phyloP scores from a whole-genome alignment of 768 basidiomycete genomes.

The Pholiota microspora region DNA sequence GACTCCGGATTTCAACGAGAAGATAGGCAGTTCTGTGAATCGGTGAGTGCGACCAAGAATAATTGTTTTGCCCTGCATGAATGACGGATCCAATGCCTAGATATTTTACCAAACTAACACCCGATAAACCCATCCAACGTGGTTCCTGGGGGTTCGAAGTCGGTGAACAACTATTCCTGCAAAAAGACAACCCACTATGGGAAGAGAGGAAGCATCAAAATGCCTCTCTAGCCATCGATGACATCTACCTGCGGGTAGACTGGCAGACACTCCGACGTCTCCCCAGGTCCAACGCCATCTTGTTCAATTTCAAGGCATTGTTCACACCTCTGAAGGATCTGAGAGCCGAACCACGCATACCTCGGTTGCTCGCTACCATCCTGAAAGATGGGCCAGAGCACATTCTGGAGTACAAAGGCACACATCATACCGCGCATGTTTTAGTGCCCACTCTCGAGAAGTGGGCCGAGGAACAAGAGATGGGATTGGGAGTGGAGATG shows the following conservation, averaged over 20 bases:
- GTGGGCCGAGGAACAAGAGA: conserved; percentile 50
- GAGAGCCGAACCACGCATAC: conserved; percentile 45
- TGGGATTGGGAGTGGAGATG: conserved; percentile 41
- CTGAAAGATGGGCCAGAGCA: conserved; percentile 36
- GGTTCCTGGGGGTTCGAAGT: conserved; percentile 51
- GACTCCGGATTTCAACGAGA: conserved; percentile 50
- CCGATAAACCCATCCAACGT: conserved; percentile 49
- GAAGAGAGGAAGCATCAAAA: conserved; percentile 28
- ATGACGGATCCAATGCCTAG: conserved; percentile 22
- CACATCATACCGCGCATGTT: conserved; percentile 38
- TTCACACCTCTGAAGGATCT: conserved; percentile 48
- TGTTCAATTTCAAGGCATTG: conserved; percentile 54
- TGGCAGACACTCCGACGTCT: conserved; percentile 55
- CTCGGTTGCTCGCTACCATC: conserved; percentile 42
- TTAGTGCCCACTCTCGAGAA: conserved; percentile 41
- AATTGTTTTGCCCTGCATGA: too few species aligned
- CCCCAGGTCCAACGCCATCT: conserved; percentile 44
- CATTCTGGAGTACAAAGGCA: conserved; percentile 44
- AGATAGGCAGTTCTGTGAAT: conserved; percentile 47
- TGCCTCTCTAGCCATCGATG: conserved; percentile 34
- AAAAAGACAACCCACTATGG: conserved; percentile 37
- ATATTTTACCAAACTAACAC: conserved; percentile 45
- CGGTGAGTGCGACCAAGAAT: conserved; percentile 41
- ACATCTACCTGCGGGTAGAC: conserved; percentile 48
- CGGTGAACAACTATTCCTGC: conserved; percentile 47